Evolutionary conservation across 2,329 filamentous ascomycete genomes (phyloP).

Genomic region (Myriosclerotinia scirpicola): DNA sequence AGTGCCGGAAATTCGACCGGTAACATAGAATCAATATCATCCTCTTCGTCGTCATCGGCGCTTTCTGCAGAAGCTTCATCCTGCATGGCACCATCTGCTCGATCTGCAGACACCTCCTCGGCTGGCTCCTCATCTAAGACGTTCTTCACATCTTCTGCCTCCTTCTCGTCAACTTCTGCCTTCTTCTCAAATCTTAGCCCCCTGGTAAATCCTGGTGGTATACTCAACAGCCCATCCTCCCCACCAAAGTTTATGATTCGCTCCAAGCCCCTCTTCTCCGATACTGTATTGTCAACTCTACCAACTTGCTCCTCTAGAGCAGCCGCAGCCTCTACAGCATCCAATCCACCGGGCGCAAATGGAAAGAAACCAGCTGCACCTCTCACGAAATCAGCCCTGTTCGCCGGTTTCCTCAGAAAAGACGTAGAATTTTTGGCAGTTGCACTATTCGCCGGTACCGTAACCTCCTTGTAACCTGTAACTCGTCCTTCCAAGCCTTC

Average conservation of each 20-base stretch:
- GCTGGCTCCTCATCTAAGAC: conserved; percentile 22
- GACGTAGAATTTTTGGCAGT: conserved; percentile 96
- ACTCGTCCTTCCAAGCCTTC: conserved; percentile 91
- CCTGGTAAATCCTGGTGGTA: conserved; percentile 77
- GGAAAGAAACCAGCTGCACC: conserved; percentile 93
- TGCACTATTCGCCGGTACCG: conserved; percentile 81
- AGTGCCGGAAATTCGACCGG: conserved; percentile 92
- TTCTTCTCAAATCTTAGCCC: conserved; percentile 72
- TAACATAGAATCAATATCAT: conserved; percentile 79
- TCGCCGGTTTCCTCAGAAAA: conserved; percentile 79
- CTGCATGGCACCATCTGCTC: conserved; percentile 37
- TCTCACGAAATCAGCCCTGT: conserved; percentile 84
- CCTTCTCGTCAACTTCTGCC: conserved; percentile 53
- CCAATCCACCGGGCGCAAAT: conserved; percentile 86
- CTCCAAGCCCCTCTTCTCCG: conserved; percentile 62
- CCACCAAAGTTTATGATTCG: conserved; percentile 79
- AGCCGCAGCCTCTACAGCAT: conserved; percentile 81
- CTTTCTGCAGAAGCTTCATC: conserved; percentile 41
- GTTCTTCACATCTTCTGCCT: conserved; percentile 39
- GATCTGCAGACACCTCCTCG: conserved; percentile 32
- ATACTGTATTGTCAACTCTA: conserved; percentile 49
- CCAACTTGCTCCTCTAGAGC: conserved; percentile 76
- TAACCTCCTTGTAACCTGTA: conserved; percentile 91
- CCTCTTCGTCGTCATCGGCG: conserved; percentile 49
- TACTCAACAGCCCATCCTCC: conserved; percentile 75